Evolutionary conservation across 2,329 filamentous ascomycete species (phyloP), one percentile per base, ranked within the genome.

Genomic region (Simplicillium sp.): DNA sequence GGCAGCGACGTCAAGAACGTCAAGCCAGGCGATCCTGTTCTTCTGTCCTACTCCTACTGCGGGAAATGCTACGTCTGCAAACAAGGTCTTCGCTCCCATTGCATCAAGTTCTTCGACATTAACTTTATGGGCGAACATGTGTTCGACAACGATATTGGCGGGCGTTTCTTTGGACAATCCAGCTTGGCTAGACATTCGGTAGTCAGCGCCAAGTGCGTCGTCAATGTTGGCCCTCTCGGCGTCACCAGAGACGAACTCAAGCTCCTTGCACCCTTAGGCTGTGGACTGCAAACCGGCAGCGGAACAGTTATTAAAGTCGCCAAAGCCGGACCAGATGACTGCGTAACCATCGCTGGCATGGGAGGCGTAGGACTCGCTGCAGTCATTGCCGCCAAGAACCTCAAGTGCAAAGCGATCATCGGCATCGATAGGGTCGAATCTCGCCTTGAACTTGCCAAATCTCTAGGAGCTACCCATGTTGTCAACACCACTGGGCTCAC

Each of bases 11-110:
- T 60, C 11, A 64, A 67, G 4, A 62, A 70, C 39, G 62, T 75
- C 12, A 61, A 67, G 16, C 54, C 72, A 3, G 71, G 73, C 7
- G 73, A 77, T 51, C 68, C 72, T 36, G 70, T 76, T 18, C 71
- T 77, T n/a, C 70, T 63, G 11, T 61, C 59, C 12, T 63, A 60
- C 42, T 55, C 57, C 4, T 54, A 58, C 47, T 63, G 60, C 46
- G 52, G 46, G 3, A 46, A 48, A 3, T 77, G 73, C 54, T 54
- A 65, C n/a, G 57, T 64, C 12, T 77, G 73, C 53, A 56, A 56
- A n/a, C 55, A 54, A 1, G 63, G 62, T 4, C 60, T 65, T 25
- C 63, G 64, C 1, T 66, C 67, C 1, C 66, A 75, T 51, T 77
- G 73, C 56, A 47, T 54, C 37, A 48, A 58, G n/a, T 75, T 70